Evolutionary conservation across 192 early-diverging fungal species (phyloP).

Genomic region (Gorgonomyces haynaldii): DNA sequence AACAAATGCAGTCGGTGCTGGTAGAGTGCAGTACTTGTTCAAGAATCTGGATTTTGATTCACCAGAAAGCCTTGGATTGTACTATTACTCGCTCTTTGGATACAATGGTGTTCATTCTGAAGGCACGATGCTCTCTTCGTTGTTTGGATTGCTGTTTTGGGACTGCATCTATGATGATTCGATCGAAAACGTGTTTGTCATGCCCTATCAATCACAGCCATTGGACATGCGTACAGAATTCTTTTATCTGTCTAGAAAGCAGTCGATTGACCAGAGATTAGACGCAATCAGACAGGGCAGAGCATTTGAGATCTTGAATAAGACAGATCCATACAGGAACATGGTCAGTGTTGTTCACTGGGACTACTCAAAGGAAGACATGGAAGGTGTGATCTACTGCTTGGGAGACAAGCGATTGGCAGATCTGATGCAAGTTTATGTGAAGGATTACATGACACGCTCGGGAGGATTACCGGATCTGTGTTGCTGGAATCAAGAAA

Average conservation of each 20-base stretch:
- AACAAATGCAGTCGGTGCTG: no score
- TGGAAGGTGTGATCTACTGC: slow-evolving; percentile 18
- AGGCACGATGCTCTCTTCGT: slow-evolving; percentile 27
- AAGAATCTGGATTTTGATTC: no score
- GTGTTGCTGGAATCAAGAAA: slow-evolving; percentile 25
- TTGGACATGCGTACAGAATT: slow-evolving; percentile 35
- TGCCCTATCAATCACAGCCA: slow-evolving; percentile 30
- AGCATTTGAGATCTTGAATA: slow-evolving; percentile 1
- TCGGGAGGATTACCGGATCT: slow-evolving; percentile 37
- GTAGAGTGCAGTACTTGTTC: no score
- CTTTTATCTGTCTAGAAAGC: slow-evolving; percentile 20
- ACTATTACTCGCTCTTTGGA: slow-evolving; percentile 13
- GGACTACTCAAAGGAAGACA: slow-evolving; percentile 19
- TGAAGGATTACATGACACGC: slow-evolving; percentile 26
- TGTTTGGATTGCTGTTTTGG: slow-evolving; percentile 37
- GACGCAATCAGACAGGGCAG: slow-evolving; percentile 10
- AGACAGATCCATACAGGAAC: not conserved
- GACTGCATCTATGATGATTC: slow-evolving; percentile 24
- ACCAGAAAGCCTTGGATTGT: no score
- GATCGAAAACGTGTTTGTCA: slow-evolving; percentile 27
- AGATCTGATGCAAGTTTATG: slow-evolving; percentile 18
- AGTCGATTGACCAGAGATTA: slow-evolving; percentile 16
- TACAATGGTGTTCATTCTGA: slow-evolving; percentile 33
- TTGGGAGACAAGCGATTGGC: slow-evolving; percentile 19
- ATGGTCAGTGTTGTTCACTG: slow-evolving; percentile 19